Evolutionary conservation across 179 eudicot genomes (phyloP).

Genomic region (Silene coronaria): DNA sequence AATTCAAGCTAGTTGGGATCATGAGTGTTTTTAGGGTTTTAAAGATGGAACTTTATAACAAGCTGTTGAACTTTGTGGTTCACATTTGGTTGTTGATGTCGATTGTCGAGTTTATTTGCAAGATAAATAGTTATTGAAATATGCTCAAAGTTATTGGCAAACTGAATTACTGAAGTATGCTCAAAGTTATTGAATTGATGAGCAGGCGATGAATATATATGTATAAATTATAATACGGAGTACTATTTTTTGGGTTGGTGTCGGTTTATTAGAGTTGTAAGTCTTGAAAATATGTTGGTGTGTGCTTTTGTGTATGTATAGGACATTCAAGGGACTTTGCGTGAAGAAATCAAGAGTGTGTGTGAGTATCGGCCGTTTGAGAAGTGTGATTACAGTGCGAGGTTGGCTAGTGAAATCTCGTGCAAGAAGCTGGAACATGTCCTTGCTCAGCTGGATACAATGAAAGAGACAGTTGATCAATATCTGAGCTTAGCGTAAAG

Average conservation of each 20-base stretch:
- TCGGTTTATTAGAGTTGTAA: background rate
- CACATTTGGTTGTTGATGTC: background rate
- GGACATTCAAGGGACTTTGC: constrained; percentile 77
- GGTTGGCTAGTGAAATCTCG: constrained; percentile 77
- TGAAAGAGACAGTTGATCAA: constrained; percentile 59
- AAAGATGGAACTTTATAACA: background rate
- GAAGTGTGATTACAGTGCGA: constrained; percentile 84
- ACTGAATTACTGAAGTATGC: too few relatives aligned
- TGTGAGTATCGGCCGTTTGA: constrained; percentile 94
- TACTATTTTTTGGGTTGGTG: background rate
- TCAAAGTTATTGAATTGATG: background rate
- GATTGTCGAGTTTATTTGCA: background rate
- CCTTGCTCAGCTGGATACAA: constrained; percentile 49
- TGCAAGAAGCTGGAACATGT: constrained; percentile 71
- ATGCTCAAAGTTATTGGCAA: background rate
- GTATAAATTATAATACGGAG: too few relatives aligned
- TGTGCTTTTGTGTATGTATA: constrained; percentile 19
- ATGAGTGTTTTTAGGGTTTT: background rate
- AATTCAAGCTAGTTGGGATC: background rate
- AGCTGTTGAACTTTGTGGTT: background rate
- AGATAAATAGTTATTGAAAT: background rate
- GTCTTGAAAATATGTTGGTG: background rate
- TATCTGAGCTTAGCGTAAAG: constrained; percentile 37
- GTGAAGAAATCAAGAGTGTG: constrained; percentile 90
- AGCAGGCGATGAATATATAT: background rate